Percentiles rank a stretch among this genome's conserved stretches.
phyloP scores from a whole-genome alignment of 2,329 filamentous ascomycete genomes.

The Fusarium xylarioides region DNA sequence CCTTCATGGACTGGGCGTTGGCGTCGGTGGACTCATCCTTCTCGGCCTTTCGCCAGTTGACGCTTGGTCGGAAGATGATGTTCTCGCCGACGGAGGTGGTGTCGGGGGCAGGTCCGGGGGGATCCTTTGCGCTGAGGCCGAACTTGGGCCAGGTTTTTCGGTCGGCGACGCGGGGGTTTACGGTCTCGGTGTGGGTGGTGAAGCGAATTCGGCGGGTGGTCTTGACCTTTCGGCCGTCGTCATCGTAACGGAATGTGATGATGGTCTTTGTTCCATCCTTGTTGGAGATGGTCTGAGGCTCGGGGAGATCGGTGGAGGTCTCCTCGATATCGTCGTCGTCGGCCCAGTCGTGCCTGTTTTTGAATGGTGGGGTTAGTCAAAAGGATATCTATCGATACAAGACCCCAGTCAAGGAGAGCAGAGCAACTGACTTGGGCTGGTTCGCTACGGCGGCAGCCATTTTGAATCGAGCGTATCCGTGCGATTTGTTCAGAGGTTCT shows the following conservation, averaged over 20 bases:
- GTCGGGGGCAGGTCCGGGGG: constrained; percentile 82
- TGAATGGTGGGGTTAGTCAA: constrained; percentile 51
- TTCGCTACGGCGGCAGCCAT: constrained; percentile 52
- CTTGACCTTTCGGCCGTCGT: constrained; percentile 95
- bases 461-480: constrained; percentile 40
- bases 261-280: constrained; percentile 98
- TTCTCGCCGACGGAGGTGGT: constrained; percentile 97
- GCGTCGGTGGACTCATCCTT: constrained; percentile 80
- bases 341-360: constrained; percentile 81
- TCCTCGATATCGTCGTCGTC: constrained; percentile 93
- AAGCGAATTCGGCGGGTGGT: constrained; percentile 95
- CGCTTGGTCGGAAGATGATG: constrained; percentile 92
- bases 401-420: constrained; percentile 22
- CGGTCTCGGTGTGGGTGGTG: constrained; percentile 88
- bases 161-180: constrained; percentile 96
- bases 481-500: constrained; percentile 20
- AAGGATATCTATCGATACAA: constrained; percentile 25
- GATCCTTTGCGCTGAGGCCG: constrained; percentile 86
- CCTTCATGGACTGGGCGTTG: constrained; percentile 79
- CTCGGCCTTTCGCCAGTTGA: constrained; percentile 92
- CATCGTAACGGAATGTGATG: constrained; percentile 88
- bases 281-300: constrained; percentile 90
- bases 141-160: constrained; percentile 95
- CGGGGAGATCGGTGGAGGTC: constrained; percentile 74
- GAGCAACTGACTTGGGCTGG: constrained; percentile 52